These are phyloP conservation scores for Aureobasidium pullulans DNA, from an alignment of 2,329 filamentous ascomycete genomes.

Conservation along the genomic window DNA sequence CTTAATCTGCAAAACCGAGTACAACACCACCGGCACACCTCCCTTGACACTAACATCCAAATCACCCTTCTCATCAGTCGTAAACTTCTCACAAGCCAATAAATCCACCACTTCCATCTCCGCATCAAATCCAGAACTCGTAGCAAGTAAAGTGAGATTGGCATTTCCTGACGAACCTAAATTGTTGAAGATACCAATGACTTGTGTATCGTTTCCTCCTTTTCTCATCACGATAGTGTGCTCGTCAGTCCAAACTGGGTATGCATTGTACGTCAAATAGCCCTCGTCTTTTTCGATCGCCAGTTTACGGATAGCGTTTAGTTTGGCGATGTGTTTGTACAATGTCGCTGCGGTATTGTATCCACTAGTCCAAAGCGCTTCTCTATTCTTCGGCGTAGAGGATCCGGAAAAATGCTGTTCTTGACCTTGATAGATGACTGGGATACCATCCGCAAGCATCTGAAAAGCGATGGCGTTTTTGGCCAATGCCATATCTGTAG, in stretches of 20 bases:
- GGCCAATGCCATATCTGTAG: conserved; percentile 29
- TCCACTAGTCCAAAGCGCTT: conserved; percentile 31
- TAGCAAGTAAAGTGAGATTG: conserved; percentile 12
- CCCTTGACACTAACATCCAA: conserved; percentile 37
- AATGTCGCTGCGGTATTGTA: conserved; percentile 35
- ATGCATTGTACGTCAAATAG: conserved; percentile 37
- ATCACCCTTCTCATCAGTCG: conserved; percentile 36
- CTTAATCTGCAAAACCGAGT: conserved; percentile 21
- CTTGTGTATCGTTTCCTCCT: conserved; percentile 30
- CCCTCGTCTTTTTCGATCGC: conserved; percentile 31
- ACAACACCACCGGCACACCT: conserved; percentile 40
- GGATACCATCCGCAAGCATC: conserved; percentile 36
- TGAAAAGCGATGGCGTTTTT: conserved; percentile 34
- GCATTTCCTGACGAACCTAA: conserved; percentile 24
- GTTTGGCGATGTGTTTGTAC: conserved; percentile 31
- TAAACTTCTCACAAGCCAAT: conserved; percentile 37
- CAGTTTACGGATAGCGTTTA: conserved; percentile 38
- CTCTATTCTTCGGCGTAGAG: conserved; percentile 28
- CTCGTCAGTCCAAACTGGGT: conserved; percentile 37
- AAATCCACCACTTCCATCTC: conserved; percentile 30
- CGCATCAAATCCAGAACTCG: conserved; percentile 21
- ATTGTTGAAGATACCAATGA: conserved; percentile 40
- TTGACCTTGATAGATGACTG: conserved; percentile 36
- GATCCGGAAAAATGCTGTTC: conserved; percentile 34
- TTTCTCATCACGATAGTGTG: conserved; percentile 40